These are phyloP conservation scores for Hemerocallis citrina DNA, from an alignment of 106 monocot genomes.

Conservation along the genomic window DNA sequence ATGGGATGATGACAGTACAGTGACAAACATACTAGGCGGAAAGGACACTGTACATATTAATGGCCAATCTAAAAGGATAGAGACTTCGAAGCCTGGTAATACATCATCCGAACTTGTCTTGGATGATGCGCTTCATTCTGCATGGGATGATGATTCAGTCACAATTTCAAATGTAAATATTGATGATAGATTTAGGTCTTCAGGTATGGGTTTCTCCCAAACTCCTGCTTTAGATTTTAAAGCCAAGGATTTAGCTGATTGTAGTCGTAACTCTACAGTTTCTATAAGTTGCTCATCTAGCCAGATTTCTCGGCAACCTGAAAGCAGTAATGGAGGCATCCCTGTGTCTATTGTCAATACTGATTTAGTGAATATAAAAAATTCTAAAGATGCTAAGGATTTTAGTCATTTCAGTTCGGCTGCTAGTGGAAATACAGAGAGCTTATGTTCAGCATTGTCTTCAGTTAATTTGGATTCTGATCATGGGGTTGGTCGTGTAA, in stretches of 20 bases:
- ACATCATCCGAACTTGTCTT: background rate
- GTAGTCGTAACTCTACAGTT: background rate
- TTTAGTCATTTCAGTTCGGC: background rate
- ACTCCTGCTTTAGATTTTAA: background rate
- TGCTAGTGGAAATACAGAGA: constrained; percentile 12
- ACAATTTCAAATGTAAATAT: constrained; percentile 1
- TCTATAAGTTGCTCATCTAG: background rate
- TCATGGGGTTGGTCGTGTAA: background rate
- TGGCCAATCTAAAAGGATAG: background rate
- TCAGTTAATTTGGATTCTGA: constrained; percentile 15
- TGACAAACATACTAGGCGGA: background rate
- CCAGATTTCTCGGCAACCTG: background rate
- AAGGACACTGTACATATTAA: background rate
- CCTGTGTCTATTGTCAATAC: background rate
- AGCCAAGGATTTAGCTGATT: constrained; percentile 1
- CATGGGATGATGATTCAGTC: constrained; percentile 52
- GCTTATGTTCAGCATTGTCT: constrained; percentile 13
- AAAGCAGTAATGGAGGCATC: background rate
- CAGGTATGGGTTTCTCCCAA: background rate
- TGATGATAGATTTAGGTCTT: background rate
- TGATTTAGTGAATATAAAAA: background rate
- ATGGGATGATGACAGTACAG: constrained; percentile 17
- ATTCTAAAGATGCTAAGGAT: constrained; percentile 10
- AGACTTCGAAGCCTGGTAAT: constrained; percentile 1
- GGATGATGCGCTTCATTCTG: constrained; percentile 17